Evolutionary conservation across 2,329 filamentous ascomycete species (phyloP).

Genomic region (Apiospora arundinis): DNA sequence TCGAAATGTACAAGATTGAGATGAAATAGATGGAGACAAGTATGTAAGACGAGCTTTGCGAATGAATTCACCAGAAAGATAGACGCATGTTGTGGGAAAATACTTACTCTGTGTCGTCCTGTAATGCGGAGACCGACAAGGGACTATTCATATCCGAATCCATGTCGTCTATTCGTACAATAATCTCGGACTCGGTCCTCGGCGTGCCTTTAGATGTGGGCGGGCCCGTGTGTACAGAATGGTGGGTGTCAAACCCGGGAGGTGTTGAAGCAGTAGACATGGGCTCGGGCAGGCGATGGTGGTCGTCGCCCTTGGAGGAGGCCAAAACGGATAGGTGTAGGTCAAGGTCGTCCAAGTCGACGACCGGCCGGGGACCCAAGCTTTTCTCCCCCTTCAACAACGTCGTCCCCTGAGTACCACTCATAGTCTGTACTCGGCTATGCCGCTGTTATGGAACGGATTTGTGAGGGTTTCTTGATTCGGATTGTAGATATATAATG

Average conservation of each 20-base stretch:
- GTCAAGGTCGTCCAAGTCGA: conserved; percentile 38
- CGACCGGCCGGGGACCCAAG: conserved; percentile 32
- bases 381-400: conserved; percentile 37
- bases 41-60: neutral
- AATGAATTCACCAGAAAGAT: neutral
- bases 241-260: conserved; percentile 30
- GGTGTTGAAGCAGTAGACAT: conserved; percentile 26
- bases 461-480: conserved; percentile 28
- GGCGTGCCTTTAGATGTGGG: conserved; percentile 35
- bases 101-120: conserved; percentile 36
- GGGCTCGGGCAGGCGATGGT: conserved; percentile 28
- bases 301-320: conserved; percentile 26
- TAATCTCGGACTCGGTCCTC: conserved; percentile 38
- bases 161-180: conserved; percentile 40
- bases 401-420: conserved; percentile 33
- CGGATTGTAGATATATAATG: conserved; percentile 36
- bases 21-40: neutral
- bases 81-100: neutral
- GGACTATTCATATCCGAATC: conserved; percentile 33
- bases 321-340: conserved; percentile 37
- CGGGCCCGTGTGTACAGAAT: conserved; percentile 29
- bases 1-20: neutral
- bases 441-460: conserved; percentile 29
- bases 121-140: conserved; percentile 29
- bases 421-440: conserved; percentile 39